phyloP scores from a whole-genome alignment of 2,329 filamentous ascomycete genomes.

The Aspergillus vadensis region DNA sequence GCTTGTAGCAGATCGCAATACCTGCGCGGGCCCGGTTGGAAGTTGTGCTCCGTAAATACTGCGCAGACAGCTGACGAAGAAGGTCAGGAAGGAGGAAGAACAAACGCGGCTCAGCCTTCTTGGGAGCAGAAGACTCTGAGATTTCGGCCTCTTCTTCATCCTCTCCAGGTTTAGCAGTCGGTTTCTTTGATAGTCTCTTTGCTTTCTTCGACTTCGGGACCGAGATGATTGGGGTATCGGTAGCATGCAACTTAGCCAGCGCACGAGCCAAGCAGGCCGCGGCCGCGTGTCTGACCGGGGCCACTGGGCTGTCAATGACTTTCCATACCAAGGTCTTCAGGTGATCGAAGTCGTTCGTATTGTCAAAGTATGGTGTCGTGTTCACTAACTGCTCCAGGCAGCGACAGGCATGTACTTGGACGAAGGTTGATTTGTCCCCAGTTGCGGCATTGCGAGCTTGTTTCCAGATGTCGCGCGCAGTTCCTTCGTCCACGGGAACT shows the following conservation, averaged over 20 bases:
- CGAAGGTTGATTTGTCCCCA: slow-evolving; percentile 79
- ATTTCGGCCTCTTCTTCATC: slow-evolving; percentile 74
- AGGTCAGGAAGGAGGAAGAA: slow-evolving; percentile 76
- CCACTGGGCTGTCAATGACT: slow-evolving; percentile 74
- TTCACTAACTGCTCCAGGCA: slow-evolving; percentile 74
- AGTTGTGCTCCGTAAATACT: slow-evolving; percentile 77
- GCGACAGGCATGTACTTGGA: slow-evolving; percentile 75
- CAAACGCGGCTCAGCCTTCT: slow-evolving; percentile 70
- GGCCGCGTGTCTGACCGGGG: slow-evolving; percentile 78
- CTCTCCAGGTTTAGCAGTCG: slow-evolving; percentile 57
- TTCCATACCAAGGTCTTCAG: slow-evolving; percentile 82
- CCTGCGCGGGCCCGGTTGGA: slow-evolving; percentile 79
- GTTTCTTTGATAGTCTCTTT: slow-evolving; percentile 73
- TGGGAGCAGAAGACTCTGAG: slow-evolving; percentile 73
- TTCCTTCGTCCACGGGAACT: slow-evolving; percentile 75
- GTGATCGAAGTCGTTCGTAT: slow-evolving; percentile 86
- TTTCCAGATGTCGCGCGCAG: slow-evolving; percentile 93
- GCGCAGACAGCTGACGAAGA: slow-evolving; percentile 73
- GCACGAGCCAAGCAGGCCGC: slow-evolving; percentile 81
- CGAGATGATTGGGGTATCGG: slow-evolving; percentile 54
- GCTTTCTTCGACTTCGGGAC: slow-evolving; percentile 66
- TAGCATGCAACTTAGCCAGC: slow-evolving; percentile 79
- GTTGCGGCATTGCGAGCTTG: slow-evolving; percentile 75
- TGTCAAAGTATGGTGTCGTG: slow-evolving; percentile 79
- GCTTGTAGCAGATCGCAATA: slow-evolving; percentile 83